Evolutionary conservation across 2,329 filamentous ascomycete genomes (phyloP), one percentile per base, ranked within the genome.

Genomic region (Triangularia setosa): DNA sequence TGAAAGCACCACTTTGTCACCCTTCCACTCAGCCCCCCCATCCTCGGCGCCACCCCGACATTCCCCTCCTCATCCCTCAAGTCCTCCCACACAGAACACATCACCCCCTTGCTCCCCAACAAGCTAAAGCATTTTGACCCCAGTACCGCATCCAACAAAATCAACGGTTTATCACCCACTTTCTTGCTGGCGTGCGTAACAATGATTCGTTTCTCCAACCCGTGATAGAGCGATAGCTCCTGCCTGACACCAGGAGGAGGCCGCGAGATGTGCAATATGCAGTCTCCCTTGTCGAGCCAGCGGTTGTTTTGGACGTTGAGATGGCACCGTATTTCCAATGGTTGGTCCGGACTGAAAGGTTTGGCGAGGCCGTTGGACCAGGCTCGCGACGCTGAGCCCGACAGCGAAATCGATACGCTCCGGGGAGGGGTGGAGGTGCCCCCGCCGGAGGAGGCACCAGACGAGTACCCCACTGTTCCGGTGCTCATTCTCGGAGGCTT

Each of bases 221-320:
- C 87, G 70, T 88, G 84, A 67, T 87, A 81, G 68, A 84, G 84
- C 48, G 82, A 79, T 61, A 86, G 80, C 64, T 83, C 86, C 77
- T 84, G 85, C 52, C 80, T 80, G 75, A 83, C 84, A 6, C 85
- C 85, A 35, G 78, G 84, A 60, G 82, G 89, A n/a, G 92, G 90
- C 18, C 87, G 86, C 74, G 93, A 87, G 72, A 99, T 92, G 16
- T 90, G 92, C 65, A 99, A 80, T 40, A 87, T 83, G 65, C 93
- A 96, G 70, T 91, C 88, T 68, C 95, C 94, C 79, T 93, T 88
- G 74, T 98, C 93, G 66, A 92, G 88, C 95, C 95, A 99, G 74
- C 94, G 94, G 58, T 87, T 87, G 12, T 86, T 81, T 1, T 85
- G 81, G 65, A 93, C 89, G 58, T 94, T 88, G 58, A 91, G 82